Conservation (phyloP, 441 rosid genomes). For the Croton laevigatus region DNA sequence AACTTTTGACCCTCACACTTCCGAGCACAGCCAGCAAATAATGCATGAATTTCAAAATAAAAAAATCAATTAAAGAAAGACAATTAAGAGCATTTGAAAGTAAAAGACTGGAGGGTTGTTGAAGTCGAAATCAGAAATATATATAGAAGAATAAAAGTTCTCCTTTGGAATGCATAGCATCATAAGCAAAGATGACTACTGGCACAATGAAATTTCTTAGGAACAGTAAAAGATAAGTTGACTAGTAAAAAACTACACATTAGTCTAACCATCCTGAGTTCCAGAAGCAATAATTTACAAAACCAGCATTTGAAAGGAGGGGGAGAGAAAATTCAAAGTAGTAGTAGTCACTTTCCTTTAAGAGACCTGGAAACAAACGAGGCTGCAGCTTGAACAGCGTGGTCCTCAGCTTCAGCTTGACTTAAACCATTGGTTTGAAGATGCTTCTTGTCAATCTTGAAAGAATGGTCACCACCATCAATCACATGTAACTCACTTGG, state of each 20-base stretch:
- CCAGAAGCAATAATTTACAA: not conserved
- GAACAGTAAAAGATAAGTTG: not conserved
- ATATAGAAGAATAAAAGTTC: too few species aligned
- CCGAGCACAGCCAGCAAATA: too few species aligned
- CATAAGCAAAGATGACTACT: too few species aligned
- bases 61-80: too few species aligned
- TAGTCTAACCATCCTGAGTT: not conserved
- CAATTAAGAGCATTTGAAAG: too few species aligned
- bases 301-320: not conserved
- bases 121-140: too few species aligned
- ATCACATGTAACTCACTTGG: constrained; percentile 52
- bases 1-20: too few species aligned
- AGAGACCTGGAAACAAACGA: constrained; percentile 40
- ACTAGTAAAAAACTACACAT: not conserved
- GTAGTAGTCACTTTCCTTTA: constrained; percentile 19
- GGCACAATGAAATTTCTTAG: not conserved
- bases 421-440: constrained; percentile 43
- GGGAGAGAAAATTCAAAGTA: not conserved
- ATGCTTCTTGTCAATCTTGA: constrained; percentile 67
- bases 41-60: too few species aligned
- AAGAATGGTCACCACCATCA: constrained; percentile 87
- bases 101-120: too few species aligned
- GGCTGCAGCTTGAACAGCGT: constrained; percentile 45
- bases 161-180: too few species aligned
- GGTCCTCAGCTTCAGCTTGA: constrained; percentile 62